Base-by-base conservation (phyloP, 176 grass and related monocot species). In the Olyra latifolia region DNA sequence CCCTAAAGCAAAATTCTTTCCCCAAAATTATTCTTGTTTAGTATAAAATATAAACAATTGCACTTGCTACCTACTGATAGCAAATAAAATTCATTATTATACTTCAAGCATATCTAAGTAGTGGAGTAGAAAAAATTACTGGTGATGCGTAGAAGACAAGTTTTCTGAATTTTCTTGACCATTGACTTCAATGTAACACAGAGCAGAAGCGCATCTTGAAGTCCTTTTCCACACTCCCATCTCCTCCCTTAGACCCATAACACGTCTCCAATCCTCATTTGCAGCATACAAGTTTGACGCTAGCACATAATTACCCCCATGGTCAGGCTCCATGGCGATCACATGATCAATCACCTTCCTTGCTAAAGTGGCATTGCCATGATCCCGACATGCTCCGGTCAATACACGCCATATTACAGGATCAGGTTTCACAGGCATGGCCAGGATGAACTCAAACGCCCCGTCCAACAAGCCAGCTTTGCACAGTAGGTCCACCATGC, bases 381-480 rank as follows among this genome's bases (percentile, higher is more conserved):
- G 83, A 74, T 94, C 89, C 25, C 76, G 74, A 62, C 88, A 94
- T 41, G 88, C 86, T 39, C 79, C 54, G 3, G 86, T 66, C 80
- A 94, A 47, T 23, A 86, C 74, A 75, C 92, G 92, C 88, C 80
- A 88, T 43, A 88, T 91, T 16, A 84, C 65, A 50, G 89, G 54
- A 72, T 94, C 92, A 13, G 88, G 92, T 23, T 84, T 89, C 20
- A 82, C 17, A 10, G 80, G 80, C 92, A 91, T 84, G 48, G 66
- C 78, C 15, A 74, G 44, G 19, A 89, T 23, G 3, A 94, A 94
- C 38, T 72, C 76, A 45, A 94, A 86, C 0, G 86, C 88, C 48
- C 89, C 66, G 9, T 71, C 62, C 20, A 89, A 27, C 4, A 49
- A 11, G 6, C 60, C 86, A 23, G 80, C 73, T 75, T 78, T 80